Conservation (phyloP, 148 eudicot species). For the Limonium bicolor region DNA sequence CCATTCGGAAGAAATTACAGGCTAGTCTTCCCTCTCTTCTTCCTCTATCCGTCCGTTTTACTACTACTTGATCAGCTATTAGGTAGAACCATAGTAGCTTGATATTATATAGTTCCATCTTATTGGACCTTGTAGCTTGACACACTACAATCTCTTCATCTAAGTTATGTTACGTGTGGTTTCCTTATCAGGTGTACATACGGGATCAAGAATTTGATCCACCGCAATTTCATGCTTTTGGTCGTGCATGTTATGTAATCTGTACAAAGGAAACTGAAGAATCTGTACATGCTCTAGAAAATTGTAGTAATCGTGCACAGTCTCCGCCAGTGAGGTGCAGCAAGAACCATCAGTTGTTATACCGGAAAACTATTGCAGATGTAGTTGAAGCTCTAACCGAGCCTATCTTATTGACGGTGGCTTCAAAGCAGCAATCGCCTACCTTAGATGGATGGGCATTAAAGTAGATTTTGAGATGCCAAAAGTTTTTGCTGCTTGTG, state of each 20-base stretch:
- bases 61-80: too few relatives aligned
- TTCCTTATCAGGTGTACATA: constrained; percentile 78
- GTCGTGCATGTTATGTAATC: constrained; percentile 59
- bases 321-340: constrained; percentile 41
- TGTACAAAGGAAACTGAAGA: constrained; percentile 39
- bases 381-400: constrained; percentile 88
- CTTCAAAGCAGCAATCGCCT: constrained; percentile 70
- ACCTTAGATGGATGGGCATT: constrained; percentile 85
- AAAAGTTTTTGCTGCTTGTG: constrained; percentile 44
- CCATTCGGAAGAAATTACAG: constrained; percentile 44
- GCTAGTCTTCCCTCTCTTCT: too few relatives aligned
- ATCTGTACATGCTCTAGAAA: constrained; percentile 28
- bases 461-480: constrained; percentile 39
- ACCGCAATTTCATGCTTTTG: constrained; percentile 41
- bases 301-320: constrained; percentile 8
- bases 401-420: constrained; percentile 85
- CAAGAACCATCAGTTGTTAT: constrained; percentile 70
- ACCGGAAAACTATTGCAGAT: constrained; percentile 86
- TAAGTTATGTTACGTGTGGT: too few relatives aligned
- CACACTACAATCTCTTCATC: too few relatives aligned
- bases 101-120: too few relatives aligned
- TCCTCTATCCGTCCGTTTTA: too few relatives aligned
- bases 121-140: too few relatives aligned
- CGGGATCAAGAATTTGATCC: constrained; percentile 87
- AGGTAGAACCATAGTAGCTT: too few relatives aligned